A percentile compares a stretch with the other conserved stretches of the same genome.
Conservation (phyloP, 352 stramenopile species). For the Globisporangium lucens region DNA sequence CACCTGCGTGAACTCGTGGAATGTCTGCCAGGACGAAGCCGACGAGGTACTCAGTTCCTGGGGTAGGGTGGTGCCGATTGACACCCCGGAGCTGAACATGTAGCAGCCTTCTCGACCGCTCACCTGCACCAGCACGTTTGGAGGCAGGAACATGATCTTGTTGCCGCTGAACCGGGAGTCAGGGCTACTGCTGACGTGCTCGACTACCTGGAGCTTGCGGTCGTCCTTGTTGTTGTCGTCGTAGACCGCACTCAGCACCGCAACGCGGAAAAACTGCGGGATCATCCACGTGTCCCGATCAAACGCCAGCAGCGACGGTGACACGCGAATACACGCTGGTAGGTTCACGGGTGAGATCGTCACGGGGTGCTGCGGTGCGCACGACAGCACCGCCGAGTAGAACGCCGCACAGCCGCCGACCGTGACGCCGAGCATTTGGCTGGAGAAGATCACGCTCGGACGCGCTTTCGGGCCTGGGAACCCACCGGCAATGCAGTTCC, state of each 20-base stretch:
- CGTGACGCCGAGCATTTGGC: conserved; percentile 31
- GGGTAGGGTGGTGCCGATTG: not conserved
- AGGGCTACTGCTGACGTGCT: conserved; percentile 45
- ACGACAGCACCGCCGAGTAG: conserved; percentile 49
- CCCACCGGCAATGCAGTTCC: conserved; percentile 16
- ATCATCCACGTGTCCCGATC: conserved; percentile 39
- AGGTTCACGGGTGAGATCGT: conserved; percentile 47
- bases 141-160: conserved; percentile 33
- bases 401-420: conserved; percentile 46
- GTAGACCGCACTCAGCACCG: conserved; percentile 27
- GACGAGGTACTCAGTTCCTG: not conserved
- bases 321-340: conserved; percentile 45
- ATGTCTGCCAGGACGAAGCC: conserved; percentile 11
- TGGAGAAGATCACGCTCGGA: conserved; percentile 40
- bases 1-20: conserved; percentile 42
- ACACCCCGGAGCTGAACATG: conserved; percentile 31
- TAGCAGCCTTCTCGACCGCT: conserved; percentile 39
- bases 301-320: conserved; percentile 48
- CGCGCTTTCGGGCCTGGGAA: conserved; percentile 15
- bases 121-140: conserved; percentile 40
- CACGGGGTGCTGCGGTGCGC: conserved; percentile 36
- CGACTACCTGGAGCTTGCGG: conserved; percentile 32
- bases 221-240: conserved; percentile 24
- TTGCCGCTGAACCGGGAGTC: conserved; percentile 50
- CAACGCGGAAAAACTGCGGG: conserved; percentile 50